Evolutionary conservation across 2,329 filamentous ascomycete species (phyloP), one percentile per base, ranked within the genome.

Genomic region (Lachnellula willkommii): DNA sequence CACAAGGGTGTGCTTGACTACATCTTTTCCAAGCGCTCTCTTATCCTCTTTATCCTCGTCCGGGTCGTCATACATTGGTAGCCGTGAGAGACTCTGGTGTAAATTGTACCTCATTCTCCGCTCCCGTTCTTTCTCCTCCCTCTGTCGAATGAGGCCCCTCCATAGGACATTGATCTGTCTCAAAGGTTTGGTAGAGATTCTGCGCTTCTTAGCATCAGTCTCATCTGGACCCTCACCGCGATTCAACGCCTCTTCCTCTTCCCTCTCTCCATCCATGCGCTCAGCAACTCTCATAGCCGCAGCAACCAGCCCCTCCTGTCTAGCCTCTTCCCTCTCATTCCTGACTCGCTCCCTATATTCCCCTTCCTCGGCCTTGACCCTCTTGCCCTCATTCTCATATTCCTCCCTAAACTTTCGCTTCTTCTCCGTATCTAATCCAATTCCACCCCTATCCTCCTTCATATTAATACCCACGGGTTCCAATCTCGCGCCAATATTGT

Each of bases 221-320:
- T 66, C 50, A 22, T 57, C 55, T 50, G 62, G 59, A 4, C 63
- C 60, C 20, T 63, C 60, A 2, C 64, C 58, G 28, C 53, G 52
- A 14, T 52, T 39, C 22, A 35, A 54, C 17, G 50, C 57, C 47
- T 54, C 55, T 15, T 60, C 55, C 5, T 65, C 64, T 4, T 69
- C 66, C 35, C 60, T 61, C 37, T 69, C 64, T 40, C 63, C 60
- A 37, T 65, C 85, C 72, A 97, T 80, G 52, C 84, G 75, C 75
- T 96, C 90, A 2, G 89, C 85, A 9, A 94, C 84, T 65, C 88
- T 88, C 78, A 96, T 92, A 22, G 90, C 93, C 1, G 83, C 89
- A 60, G 80, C 79, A 22, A 93, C 77, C 70, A 88, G 82, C 26
- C 80, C 81, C 71, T 95, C 90, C 3, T 80, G 68, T 63, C 85